Percentiles rank a stretch among this genome's conserved stretches.
These are phyloP conservation scores for Sugiyamaella xylanicola DNA, from an alignment of 1,139 yeast species.

Conservation along the genomic window DNA sequence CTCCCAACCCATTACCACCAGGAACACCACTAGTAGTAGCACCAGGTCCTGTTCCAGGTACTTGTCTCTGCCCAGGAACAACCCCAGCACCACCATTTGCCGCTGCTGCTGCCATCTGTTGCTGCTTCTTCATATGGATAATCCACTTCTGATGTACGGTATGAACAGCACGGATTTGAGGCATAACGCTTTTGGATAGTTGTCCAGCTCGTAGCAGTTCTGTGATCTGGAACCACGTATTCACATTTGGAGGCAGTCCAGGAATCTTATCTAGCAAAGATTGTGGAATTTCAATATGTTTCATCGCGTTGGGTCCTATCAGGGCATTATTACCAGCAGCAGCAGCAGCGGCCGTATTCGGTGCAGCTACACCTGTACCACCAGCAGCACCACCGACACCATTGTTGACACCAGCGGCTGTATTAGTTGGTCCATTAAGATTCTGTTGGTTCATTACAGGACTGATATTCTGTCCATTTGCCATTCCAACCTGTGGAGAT, in stretches of 20 bases:
- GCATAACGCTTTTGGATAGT: conserved; percentile 57
- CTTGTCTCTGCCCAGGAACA: conserved; percentile 17
- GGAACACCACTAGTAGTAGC: neutral
- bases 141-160: conserved; percentile 57
- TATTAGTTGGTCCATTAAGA: conserved; percentile 14
- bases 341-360: conserved; percentile 40
- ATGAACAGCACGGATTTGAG: conserved; percentile 62
- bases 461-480: conserved; percentile 4
- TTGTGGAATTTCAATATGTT: conserved; percentile 66
- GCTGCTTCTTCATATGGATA: conserved; percentile 35
- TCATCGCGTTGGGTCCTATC: conserved; percentile 46
- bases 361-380: neutral
- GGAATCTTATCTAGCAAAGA: conserved; percentile 71
- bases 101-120: conserved; percentile 32
- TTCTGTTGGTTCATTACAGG: conserved; percentile 15
- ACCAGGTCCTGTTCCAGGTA: neutral
- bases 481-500: conserved; percentile 4
- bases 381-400: conserved; percentile 3
- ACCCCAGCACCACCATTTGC: conserved; percentile 25
- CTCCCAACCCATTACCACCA: neutral
- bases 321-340: conserved; percentile 48
- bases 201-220: conserved; percentile 64
- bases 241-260: conserved; percentile 75
- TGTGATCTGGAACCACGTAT: conserved; percentile 82
- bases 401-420: neutral